These are phyloP conservation scores for Micromonas commoda DNA, from an alignment of 139 green algal genomes.

Conservation along the genomic window DNA sequence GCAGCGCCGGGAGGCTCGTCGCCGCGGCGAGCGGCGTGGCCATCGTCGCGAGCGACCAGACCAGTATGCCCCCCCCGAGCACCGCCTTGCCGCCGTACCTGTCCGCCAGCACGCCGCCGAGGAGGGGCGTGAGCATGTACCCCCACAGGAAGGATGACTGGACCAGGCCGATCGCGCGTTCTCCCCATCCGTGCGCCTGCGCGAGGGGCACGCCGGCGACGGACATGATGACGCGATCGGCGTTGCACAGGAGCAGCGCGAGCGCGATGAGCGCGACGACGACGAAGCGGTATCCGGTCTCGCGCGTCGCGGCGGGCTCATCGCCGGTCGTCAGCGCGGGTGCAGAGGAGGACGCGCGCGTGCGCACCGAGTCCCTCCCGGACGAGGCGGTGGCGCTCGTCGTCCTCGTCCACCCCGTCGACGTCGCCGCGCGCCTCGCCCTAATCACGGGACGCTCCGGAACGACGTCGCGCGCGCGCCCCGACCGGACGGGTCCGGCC, in stretches of 20 bases:
- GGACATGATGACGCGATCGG: slow-evolving; percentile 89
- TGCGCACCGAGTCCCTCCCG: neutral
- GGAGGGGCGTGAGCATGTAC: slow-evolving; percentile 81
- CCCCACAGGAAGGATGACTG: slow-evolving; percentile 85
- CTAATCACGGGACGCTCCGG: neutral
- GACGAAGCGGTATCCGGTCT: slow-evolving; percentile 6
- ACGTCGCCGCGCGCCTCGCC: neutral
- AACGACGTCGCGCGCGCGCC: neutral
- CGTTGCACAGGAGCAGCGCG: slow-evolving; percentile 84
- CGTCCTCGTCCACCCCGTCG: neutral
- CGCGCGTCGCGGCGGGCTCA: neutral
- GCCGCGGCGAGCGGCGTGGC: slow-evolving; percentile 58
- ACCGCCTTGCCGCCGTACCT: slow-evolving; percentile 65
- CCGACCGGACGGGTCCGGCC: neutral
- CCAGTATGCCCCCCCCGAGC: slow-evolving; percentile 67
- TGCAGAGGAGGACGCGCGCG: no score
- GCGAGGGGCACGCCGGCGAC: slow-evolving; percentile 90
- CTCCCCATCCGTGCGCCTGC: slow-evolving; percentile 70
- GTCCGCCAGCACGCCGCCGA: slow-evolving; percentile 79
- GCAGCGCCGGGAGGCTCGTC: slow-evolving; percentile 52
- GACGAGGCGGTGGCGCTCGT: neutral
- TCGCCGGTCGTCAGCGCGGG: no score
- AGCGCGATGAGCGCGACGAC: slow-evolving; percentile 38
- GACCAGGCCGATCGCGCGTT: slow-evolving; percentile 55
- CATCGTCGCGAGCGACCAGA: slow-evolving; percentile 72